Conservation (phyloP, 768 basidiomycete genomes). For the Cystobasidium onofrii region DNA sequence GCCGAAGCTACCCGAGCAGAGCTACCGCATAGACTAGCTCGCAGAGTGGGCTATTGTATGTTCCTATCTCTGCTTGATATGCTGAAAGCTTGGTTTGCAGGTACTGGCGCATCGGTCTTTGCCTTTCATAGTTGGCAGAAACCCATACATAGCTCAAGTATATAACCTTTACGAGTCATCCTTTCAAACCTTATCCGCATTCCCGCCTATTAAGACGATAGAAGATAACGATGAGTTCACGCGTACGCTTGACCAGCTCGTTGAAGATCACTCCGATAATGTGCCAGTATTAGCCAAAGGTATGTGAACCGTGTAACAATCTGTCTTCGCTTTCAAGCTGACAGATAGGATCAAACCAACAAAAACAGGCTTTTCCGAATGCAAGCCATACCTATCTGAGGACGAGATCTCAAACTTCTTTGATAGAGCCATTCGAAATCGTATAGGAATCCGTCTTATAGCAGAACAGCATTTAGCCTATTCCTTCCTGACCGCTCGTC, state of each 20-base stretch:
- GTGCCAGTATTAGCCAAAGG: slow-evolving; percentile 87
- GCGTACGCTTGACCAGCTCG: slow-evolving; percentile 60
- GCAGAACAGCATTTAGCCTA: slow-evolving; percentile 86
- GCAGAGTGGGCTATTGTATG: slow-evolving; percentile 27
- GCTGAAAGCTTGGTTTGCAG: background rate
- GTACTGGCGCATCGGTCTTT: slow-evolving; percentile 34
- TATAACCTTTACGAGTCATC: slow-evolving; percentile 39
- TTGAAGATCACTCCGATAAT: slow-evolving; percentile 72
- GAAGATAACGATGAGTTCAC: slow-evolving; percentile 65
- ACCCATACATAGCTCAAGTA: slow-evolving; percentile 38
- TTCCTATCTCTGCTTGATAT: background rate
- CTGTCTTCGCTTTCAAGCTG: background rate
- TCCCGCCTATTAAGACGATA: slow-evolving; percentile 51
- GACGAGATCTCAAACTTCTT: slow-evolving; percentile 70
- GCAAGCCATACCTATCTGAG: slow-evolving; percentile 70
- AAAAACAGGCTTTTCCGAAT: slow-evolving; percentile 64
- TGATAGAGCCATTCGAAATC: slow-evolving; percentile 72
- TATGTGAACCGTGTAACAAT: slow-evolving; percentile 45
- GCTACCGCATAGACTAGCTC: slow-evolving; percentile 35
- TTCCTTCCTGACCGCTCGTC: slow-evolving; percentile 49
- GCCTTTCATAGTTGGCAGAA: slow-evolving; percentile 39
- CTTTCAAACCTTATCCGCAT: slow-evolving; percentile 34
- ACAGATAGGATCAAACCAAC: slow-evolving; percentile 40
- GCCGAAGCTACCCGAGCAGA: slow-evolving; percentile 38
- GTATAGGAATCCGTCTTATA: slow-evolving; percentile 77